These are phyloP conservation scores for Halophytophthora polymorphica DNA, from an alignment of 352 stramenopile genomes.

Conservation along the genomic window DNA sequence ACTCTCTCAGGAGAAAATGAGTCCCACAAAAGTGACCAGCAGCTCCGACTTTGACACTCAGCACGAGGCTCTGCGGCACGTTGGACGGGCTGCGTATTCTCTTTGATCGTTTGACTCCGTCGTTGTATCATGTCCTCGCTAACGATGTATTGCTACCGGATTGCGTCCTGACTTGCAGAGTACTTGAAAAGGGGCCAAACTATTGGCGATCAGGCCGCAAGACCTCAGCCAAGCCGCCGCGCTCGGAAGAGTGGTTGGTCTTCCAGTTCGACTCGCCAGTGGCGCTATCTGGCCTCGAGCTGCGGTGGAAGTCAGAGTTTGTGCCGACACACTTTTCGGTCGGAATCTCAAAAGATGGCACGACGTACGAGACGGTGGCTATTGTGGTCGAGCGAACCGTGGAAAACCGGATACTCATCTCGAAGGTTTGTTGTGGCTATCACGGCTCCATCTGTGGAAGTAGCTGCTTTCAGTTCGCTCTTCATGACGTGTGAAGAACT, in stretches of 20 bases:
- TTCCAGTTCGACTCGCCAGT: conserved; percentile 47
- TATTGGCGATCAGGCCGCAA: conserved; percentile 48
- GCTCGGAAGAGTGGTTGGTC: conserved; percentile 44
- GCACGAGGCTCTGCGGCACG: conserved; percentile 48
- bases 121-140: background rate
- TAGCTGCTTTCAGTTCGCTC: background rate
- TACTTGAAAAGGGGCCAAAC: conserved; percentile 28
- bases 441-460: background rate
- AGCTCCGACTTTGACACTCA: conserved; percentile 64
- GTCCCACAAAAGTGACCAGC: conserved; percentile 44
- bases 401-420: conserved; percentile 37
- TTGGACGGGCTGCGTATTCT: background rate
- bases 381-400: conserved; percentile 30
- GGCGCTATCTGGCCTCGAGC: conserved; percentile 39
- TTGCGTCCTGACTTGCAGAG: conserved; percentile 14
- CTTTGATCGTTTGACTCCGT: background rate
- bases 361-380: conserved; percentile 44
- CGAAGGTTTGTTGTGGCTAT: conserved; percentile 31
- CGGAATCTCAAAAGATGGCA: conserved; percentile 41
- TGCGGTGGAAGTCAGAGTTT: conserved; percentile 47
- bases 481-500: background rate
- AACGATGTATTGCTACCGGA: background rate
- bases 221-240: conserved; percentile 9
- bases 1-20: conserved; percentile 37
- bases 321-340: conserved; percentile 41